phyloP scores from a whole-genome alignment of 305 asterid genomes.

The Vinca major region DNA sequence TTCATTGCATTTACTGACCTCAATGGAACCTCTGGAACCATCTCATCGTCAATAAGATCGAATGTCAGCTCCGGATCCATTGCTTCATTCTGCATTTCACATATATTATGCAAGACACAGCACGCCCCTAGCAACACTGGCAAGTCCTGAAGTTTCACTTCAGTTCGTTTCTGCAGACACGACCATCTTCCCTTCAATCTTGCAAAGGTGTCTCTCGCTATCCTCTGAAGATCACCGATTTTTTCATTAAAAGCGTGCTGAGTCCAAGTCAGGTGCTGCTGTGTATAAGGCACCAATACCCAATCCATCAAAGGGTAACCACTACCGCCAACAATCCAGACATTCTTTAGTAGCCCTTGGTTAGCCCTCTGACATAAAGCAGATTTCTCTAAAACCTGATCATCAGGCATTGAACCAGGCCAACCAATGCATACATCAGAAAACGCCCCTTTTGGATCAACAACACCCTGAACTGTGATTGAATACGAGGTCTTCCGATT shows the following conservation, averaged over 20 bases:
- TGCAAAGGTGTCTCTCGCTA: conserved; percentile 49
- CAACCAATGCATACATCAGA: conserved; percentile 86
- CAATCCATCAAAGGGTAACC: conserved; percentile 84
- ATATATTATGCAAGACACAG: conserved; percentile 77
- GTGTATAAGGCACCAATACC: conserved; percentile 76
- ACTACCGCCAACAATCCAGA: conserved; percentile 74
- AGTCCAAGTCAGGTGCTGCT: conserved; percentile 77
- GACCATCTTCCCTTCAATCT: conserved; percentile 77
- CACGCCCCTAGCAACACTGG: conserved; percentile 89
- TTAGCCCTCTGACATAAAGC: conserved; percentile 69
- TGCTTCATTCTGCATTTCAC: conserved; percentile 56
- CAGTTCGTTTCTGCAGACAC: conserved; percentile 77
- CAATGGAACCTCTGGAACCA: conserved; percentile 59
- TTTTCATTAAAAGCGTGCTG: conserved; percentile 85
- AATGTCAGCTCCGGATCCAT: conserved; percentile 35
- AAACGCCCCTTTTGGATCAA: conserved; percentile 69
- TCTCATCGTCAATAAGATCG: conserved; percentile 69
- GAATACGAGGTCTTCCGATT: conserved; percentile 89
- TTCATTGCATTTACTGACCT: conserved; percentile 56
- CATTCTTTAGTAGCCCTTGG: conserved; percentile 59
- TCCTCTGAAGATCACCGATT: conserved; percentile 43
- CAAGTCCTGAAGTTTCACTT: conserved; percentile 75
- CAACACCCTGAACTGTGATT: conserved; percentile 88
- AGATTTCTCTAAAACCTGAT: conserved; percentile 81
- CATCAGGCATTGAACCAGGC: conserved; percentile 95